Evolutionary conservation across 164 flowering plant genomes (phyloP), one percentile per base, ranked within the genome.

Genomic region (Umbellularia californica): DNA sequence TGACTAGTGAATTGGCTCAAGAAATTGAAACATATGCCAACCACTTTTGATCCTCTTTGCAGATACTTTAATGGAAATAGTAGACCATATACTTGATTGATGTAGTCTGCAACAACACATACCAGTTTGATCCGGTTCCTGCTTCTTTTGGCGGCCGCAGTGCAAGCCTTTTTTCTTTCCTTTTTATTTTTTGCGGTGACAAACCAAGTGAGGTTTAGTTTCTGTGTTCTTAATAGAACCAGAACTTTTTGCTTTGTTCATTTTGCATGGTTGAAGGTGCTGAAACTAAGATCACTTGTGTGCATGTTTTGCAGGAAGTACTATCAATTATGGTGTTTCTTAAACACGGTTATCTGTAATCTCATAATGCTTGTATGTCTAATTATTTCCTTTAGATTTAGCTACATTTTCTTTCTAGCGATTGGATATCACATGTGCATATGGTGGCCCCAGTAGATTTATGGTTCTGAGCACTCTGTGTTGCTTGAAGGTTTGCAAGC

Each of bases 1-100:
- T 91, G 69, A 86, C 90, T 35, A 84, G 75, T 74, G 92, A 93
- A 76, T 41, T 93, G 55, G 96, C 95, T 55, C 81, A 86, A 2
- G 96, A 89, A 82, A 91, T 93, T 33, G 85, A 90, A 81, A 84
- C 82, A 0, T 84, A 82, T 50, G 85, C 83, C 58, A 76, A 76
- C 14, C 66, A 68, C 63, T 62, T 74, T 22, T 22, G 30, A n/a
- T 64, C 5, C 4, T 22, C 27, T 64, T 22, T 64, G 65, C 67
- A 22, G 12, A 22, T 64, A 41, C 25, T 22, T 11, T 3, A 9
- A 22, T 24, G 14, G 13, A 20, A 24, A 64, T n/a, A 64, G 67
- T 64, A 64, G n/a, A 64, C 13, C 30, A 24, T 24, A 6, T 23
- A 64, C 67, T 24, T 24, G 47, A 64, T 3, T 64, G 27, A 64